Evolutionary conservation across 352 stramenopile genomes (phyloP).

Genomic region (Globisporangium recalcitrans): DNA sequence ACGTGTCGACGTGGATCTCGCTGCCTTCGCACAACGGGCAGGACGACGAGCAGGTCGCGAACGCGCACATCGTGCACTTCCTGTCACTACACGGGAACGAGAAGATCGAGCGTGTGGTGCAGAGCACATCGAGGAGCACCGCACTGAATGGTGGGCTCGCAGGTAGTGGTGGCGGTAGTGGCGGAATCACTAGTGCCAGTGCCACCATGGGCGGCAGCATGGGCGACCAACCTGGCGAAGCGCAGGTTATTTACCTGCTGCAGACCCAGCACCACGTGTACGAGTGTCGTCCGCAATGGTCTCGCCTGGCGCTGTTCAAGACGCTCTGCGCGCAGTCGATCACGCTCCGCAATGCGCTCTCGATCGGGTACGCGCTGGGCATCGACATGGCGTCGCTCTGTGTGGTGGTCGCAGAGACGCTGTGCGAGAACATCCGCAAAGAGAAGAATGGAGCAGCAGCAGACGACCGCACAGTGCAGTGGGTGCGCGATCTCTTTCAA

Average conservation of each 20-base stretch:
- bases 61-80: constrained; percentile 76
- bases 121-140: constrained; percentile 40
- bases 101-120: constrained; percentile 62
- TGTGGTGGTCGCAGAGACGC: constrained; percentile 75
- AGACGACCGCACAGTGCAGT: constrained; percentile 35
- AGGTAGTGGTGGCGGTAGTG: background rate
- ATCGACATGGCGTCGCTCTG: constrained; percentile 87
- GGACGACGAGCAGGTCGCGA: constrained; percentile 33
- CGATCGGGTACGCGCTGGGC: constrained; percentile 78
- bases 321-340: constrained; percentile 55
- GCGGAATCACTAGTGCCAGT: background rate
- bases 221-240: constrained; percentile 22
- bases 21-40: constrained; percentile 60
- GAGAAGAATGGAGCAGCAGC: constrained; percentile 11
- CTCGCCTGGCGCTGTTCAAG: constrained; percentile 72
- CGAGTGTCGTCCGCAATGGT: constrained; percentile 83
- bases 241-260: constrained; percentile 76
- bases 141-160: background rate
- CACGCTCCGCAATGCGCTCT: constrained; percentile 60
- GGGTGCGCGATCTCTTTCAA: constrained; percentile 73
- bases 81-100: constrained; percentile 71
- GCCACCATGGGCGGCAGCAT: constrained; percentile 10
- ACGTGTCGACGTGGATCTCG: constrained; percentile 75
- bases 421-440: constrained; percentile 42
- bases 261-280: constrained; percentile 82